Base-by-base conservation (phyloP, 2,329 filamentous ascomycete species). In the Talaromyces funiculosus region DNA sequence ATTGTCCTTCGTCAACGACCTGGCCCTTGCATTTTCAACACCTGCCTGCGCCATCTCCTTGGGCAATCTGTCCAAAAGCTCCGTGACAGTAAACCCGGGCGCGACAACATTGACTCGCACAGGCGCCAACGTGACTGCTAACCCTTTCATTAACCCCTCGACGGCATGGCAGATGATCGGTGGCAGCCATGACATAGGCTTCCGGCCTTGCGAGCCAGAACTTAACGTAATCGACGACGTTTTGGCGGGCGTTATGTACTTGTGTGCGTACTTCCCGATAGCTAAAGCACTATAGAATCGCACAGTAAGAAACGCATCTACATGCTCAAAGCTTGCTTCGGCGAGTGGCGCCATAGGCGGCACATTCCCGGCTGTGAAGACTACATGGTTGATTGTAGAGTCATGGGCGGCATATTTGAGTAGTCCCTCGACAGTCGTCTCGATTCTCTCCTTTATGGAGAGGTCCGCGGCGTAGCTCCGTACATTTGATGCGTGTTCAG, bases 121-220 rank as follows among this genome's bases (percentile, higher is more conserved):
- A 0, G 87, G 87, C 63, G 79, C 80, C 59, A 90, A 67, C 65
- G 89, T 86, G 33, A 88, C 66, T 2, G 86, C 86, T 38, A 90
- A 72, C 3, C 77, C 80, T 2, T 82, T 76, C 4, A 78, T 77
- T 69, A 88, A 76, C 2, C 80, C 78, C 55, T 84, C 77, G 1
- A 65, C 60, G 9, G 74, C 14, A 0, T 68, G 62, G 18, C 43
- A 7, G 16, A 57, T 42, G 20, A 55, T 47, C 4, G 59, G 59
- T 10, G 53, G 53, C 4, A 57, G 53, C 72, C 73, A 77, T 1
- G 71, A 71, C 0, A 69, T 68, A 8, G 66, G 56, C 0, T 78
- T 78, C 1, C 68, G 55, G 5, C 69, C 66, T 45, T 71, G 71
- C 2, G 73, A 69, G 6, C 60, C 54, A 4, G 55, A 45, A 1